Evolutionary conservation across 192 early-diverging fungal genomes (phyloP).

Genomic region (Coemansia sp.): DNA sequence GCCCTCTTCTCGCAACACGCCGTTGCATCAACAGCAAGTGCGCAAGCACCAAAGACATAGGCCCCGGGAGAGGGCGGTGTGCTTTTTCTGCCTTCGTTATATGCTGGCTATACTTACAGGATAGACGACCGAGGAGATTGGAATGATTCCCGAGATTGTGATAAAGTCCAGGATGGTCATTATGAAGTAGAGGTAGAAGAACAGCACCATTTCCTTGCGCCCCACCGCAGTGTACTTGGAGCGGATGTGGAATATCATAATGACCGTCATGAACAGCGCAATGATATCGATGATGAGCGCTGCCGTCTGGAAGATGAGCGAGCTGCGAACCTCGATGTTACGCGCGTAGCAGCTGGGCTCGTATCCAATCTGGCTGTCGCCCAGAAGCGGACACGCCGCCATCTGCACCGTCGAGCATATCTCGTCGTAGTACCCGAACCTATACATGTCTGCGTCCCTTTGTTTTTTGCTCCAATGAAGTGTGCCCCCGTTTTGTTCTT

Average conservation of each 20-base stretch:
- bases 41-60: too few relatives aligned
- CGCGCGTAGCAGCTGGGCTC: conserved; percentile 94
- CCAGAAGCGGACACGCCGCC: conserved; percentile 90
- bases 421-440: conserved; percentile 87
- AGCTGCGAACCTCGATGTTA: conserved; percentile 85
- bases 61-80: too few relatives aligned
- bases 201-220: conserved; percentile 98
- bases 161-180: conserved; percentile 87
- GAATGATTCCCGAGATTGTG: conserved; percentile 91
- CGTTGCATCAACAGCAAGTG: too few relatives aligned
- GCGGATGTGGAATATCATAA: conserved; percentile 98
- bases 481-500: neutral
- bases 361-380: conserved; percentile 64
- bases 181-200: conserved; percentile 95
- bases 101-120: conserved; percentile 56
- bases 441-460: conserved; percentile 22
- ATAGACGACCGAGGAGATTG: conserved; percentile 75
- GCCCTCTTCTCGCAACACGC: too few relatives aligned
- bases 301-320: conserved; percentile 94
- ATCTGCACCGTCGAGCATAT: conserved; percentile 85
- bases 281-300: conserved; percentile 93
- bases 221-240: conserved; percentile 99
- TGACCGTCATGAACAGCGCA: conserved; percentile 92
- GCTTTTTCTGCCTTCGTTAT: neutral
- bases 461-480: neutral